A percentile compares a stretch with the other conserved stretches of the same genome.
phyloP scores from a whole-genome alignment of 225 moss, liverwort and hornwort genomes.

The Straminergon stramineum region DNA sequence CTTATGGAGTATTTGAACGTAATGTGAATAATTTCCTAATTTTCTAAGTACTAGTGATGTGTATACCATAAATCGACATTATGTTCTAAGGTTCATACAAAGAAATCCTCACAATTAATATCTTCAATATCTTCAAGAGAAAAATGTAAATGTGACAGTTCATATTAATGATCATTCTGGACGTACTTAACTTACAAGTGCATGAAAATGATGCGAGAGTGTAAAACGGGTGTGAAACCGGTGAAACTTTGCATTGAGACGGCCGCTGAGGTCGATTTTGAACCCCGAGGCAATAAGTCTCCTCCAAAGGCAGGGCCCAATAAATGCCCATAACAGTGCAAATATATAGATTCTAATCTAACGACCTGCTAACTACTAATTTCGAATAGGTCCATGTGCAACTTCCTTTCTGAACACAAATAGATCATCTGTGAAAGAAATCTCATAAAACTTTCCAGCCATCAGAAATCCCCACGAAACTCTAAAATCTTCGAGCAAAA shows the following conservation, averaged over 20 bases:
- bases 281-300: not conserved
- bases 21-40: not conserved
- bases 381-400: not conserved
- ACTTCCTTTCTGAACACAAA: not conserved
- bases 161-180: not conserved
- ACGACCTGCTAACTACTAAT: not conserved
- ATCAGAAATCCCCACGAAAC: not conserved
- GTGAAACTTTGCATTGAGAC: not conserved
- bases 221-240: not conserved
- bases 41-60: not conserved
- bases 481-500: not conserved
- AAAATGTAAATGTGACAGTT: not conserved
- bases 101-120: not conserved
- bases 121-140: not conserved
- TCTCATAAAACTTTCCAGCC: not conserved
- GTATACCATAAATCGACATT: not conserved
- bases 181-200: not conserved
- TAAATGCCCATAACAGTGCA: not conserved
- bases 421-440: not conserved
- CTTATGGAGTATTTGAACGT: not conserved
- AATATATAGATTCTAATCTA: conserved; percentile 1
- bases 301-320: not conserved
- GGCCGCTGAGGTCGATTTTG: not conserved
- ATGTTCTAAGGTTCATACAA: not conserved
- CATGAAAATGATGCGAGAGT: not conserved